A percentile compares a stretch with the other conserved stretches of the same genome.
phyloP scores from a whole-genome alignment of 345 rosid species.

The Heritiera littoralis region DNA sequence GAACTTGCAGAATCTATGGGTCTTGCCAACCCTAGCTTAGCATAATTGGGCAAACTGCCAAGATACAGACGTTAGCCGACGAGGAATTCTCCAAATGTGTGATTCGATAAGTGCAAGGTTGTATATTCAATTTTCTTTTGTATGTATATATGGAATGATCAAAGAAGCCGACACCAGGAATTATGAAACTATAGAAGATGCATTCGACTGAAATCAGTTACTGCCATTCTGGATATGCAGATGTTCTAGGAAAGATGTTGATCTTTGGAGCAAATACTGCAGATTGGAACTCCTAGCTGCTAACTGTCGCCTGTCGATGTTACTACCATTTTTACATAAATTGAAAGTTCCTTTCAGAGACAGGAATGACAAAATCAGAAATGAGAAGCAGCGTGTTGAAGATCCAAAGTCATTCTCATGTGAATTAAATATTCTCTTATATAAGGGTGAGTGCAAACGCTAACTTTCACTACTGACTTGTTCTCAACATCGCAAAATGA shows the following conservation, averaged over 20 bases:
- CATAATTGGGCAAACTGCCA: neutral
- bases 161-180: neutral
- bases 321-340: neutral
- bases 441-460: neutral
- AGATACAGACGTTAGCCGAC: neutral
- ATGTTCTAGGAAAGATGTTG: slow-evolving; percentile 9
- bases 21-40: too few species aligned
- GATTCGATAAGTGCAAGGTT: slow-evolving; percentile 10
- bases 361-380: neutral
- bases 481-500: neutral
- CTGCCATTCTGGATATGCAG: neutral
- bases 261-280: slow-evolving; percentile 9
- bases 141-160: neutral
- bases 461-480: too few species aligned
- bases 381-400: neutral
- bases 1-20: too few species aligned
- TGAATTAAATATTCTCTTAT: slow-evolving; percentile 30
- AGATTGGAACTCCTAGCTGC: neutral
- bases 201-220: neutral
- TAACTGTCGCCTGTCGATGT: neutral
- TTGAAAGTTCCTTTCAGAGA: neutral
- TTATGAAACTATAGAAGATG: neutral
- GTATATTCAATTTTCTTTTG: neutral
- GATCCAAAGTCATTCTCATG: slow-evolving; percentile 9
- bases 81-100: neutral